Base-by-base conservation (phyloP, 305 asterid species). In the Fraxinus greggii region DNA sequence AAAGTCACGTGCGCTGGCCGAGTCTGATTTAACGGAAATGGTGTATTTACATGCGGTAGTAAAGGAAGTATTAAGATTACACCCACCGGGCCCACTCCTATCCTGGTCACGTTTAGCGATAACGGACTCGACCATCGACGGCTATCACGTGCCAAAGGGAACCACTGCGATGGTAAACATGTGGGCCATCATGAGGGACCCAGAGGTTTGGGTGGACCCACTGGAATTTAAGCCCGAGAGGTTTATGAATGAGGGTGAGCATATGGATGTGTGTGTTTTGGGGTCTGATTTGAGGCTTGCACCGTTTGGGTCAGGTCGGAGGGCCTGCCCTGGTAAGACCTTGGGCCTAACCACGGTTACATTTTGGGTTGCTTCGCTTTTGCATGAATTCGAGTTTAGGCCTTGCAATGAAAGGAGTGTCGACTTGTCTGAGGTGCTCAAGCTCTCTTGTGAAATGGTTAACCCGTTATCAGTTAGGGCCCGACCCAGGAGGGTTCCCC, bases 161-260 rank as follows among this genome's bases (percentile, higher is more conserved):
- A 93, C 98, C 65, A 93, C 97, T 0, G 95, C 97, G 0, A 89
- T 93, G 89, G 97, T 94, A 19, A 94, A 93, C 19, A 94, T 94
- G 98, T 94, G 98, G 98, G 97, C 98, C 81, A 93, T 93, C 12
- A 89, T 88, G 83, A 79, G 95, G 83, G 97, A 94, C 67, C 94
- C 94, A 0, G 56, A 83, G 0, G 85, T 92, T 0, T 94, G 98
- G 97, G 67, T 21, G 0, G 90, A 91, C 59, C 97, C 98, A 0
- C 79, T 89, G 15, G 76, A 45, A 0, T 94, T 94, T 56, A 86
- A 90, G 7, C 98, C 97, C 0, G 91, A 90, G 13, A 89, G 98
- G 29, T 93, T 93, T 83, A 0, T 91, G 51, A 78, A 80, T 0
- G 79, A 40, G 7, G 13, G 32, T 42, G 63, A 80, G 6, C 13